phyloP scores from a whole-genome alignment of 352 stramenopile species.

The Blastocystis sp. region DNA sequence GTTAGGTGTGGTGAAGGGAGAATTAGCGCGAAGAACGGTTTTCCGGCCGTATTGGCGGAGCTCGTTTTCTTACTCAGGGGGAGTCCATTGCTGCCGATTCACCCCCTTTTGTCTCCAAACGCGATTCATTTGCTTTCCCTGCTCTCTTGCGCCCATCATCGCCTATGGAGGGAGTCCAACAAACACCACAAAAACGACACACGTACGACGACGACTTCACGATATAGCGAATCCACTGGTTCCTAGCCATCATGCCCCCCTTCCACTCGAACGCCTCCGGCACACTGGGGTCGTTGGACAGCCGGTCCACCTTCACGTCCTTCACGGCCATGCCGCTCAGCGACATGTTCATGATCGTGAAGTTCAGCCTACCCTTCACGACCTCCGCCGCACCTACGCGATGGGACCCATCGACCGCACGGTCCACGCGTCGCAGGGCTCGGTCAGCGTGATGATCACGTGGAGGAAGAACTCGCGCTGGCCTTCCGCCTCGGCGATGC shows the following conservation, averaged over 20 bases:
- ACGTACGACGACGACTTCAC: slow-evolving; percentile 49
- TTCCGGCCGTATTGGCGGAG: background rate
- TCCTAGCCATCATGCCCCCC: background rate
- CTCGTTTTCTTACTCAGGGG: background rate
- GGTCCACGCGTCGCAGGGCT: slow-evolving; percentile 47
- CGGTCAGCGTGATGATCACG: slow-evolving; percentile 62
- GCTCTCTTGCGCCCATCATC: too few species aligned
- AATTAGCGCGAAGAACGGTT: background rate
- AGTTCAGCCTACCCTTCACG: slow-evolving; percentile 22
- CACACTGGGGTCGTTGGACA: background rate
- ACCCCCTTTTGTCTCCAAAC: too few species aligned
- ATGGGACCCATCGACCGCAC: slow-evolving; percentile 54
- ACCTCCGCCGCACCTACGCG: background rate
- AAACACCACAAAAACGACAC: slow-evolving; percentile 46
- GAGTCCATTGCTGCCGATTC: too few species aligned
- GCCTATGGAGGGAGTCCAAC: background rate
- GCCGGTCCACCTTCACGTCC: slow-evolving; percentile 17
- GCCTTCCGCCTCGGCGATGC: slow-evolving; percentile 16
- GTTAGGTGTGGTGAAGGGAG: too few species aligned
- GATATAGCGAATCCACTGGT: slow-evolving; percentile 21
- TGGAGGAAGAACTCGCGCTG: slow-evolving; percentile 55
- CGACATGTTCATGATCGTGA: slow-evolving; percentile 56
- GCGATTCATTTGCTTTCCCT: too few species aligned
- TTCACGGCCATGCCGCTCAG: slow-evolving; percentile 46
- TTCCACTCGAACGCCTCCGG: background rate